These are phyloP conservation scores for Clarireedia monteithiana DNA, from an alignment of 2,329 filamentous ascomycete species.

Conservation along the genomic window DNA sequence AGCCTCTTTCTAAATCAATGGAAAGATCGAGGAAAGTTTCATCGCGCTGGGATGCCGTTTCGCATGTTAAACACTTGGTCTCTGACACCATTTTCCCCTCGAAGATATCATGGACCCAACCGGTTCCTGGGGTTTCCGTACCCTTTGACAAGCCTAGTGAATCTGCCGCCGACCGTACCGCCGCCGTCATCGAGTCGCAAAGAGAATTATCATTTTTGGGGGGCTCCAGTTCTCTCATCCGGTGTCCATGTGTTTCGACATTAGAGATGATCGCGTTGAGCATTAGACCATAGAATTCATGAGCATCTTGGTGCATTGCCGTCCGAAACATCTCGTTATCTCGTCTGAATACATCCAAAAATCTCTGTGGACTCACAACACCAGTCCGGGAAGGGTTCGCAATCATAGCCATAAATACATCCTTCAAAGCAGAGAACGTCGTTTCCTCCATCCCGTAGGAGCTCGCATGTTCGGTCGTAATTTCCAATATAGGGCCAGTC, in stretches of 20 bases:
- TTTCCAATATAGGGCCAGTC: conserved; percentile 76
- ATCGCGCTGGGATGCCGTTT: conserved; percentile 89
- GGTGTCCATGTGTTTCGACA: conserved; percentile 78
- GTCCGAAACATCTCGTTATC: conserved; percentile 97
- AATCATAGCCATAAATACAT: conserved; percentile 89
- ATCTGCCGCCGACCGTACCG: conserved; percentile 33
- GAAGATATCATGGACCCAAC: conserved; percentile 97
- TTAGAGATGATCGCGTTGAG: conserved; percentile 95
- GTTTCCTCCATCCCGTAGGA: conserved; percentile 91
- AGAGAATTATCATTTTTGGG: conserved; percentile 36
- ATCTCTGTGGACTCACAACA: conserved; percentile 84
- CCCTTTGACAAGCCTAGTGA: conserved; percentile 31
- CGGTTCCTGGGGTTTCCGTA: conserved; percentile 53
- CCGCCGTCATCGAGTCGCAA: conserved; percentile 43
- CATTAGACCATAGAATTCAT: conserved; percentile 91
- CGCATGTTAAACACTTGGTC: conserved; percentile 92
- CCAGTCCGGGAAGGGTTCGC: conserved; percentile 75
- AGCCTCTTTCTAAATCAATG: conserved; percentile 90
- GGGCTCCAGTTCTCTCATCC: conserved; percentile 45
- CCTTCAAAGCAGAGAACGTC: conserved; percentile 88
- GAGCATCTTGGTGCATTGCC: conserved; percentile 96
- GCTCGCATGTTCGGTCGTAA: conserved; percentile 70
- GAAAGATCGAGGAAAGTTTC: conserved; percentile 94
- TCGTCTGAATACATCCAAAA: conserved; percentile 85
- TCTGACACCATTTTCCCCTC: conserved; percentile 92